phyloP scores from a whole-genome alignment of 768 basidiomycete genomes.

The Suillus bovinus region DNA sequence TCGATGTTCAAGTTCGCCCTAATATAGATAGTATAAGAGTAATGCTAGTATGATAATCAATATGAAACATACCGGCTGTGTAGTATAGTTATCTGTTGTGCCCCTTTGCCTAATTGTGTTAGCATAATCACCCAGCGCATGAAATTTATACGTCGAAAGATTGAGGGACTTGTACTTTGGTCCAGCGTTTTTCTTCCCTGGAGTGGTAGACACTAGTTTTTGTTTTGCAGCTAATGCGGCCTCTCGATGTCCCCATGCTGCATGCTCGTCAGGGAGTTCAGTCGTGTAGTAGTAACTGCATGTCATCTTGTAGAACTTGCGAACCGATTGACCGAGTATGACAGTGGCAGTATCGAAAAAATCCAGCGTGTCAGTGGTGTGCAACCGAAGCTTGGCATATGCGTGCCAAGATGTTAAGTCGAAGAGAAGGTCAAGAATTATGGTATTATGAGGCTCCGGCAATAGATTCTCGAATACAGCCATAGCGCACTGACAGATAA shows the following conservation, averaged over 20 bases:
- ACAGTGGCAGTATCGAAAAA: constrained; percentile 22
- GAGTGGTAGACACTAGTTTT: not conserved
- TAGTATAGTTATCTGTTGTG: constrained; percentile 38
- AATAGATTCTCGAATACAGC: constrained; percentile 41
- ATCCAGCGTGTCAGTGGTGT: constrained; percentile 24
- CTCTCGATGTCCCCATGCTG: constrained; percentile 20
- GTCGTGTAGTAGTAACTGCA: constrained; percentile 29
- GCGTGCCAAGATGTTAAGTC: constrained; percentile 35
- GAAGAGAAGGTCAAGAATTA: constrained; percentile 28
- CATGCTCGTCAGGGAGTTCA: constrained; percentile 32
- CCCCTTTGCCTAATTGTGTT: constrained; percentile 22
- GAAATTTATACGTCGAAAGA: constrained; percentile 15
- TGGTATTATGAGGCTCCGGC: constrained; percentile 22
- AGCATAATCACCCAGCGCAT: constrained; percentile 16
- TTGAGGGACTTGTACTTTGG: constrained; percentile 13
- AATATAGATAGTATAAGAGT: not conserved
- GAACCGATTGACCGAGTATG: constrained; percentile 23
- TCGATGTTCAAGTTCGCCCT: constrained; percentile 42
- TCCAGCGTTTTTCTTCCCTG: not conserved
- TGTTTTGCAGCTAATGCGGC: constrained; percentile 6
- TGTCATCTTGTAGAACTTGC: constrained; percentile 22
- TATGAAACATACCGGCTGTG: constrained; percentile 24
- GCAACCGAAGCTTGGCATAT: constrained; percentile 35
- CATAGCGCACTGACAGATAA: constrained; percentile 30
- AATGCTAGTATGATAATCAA: not conserved